Conservation (phyloP, 1,284 basidiomycete species). For the Phellinidium pouzarii region DNA sequence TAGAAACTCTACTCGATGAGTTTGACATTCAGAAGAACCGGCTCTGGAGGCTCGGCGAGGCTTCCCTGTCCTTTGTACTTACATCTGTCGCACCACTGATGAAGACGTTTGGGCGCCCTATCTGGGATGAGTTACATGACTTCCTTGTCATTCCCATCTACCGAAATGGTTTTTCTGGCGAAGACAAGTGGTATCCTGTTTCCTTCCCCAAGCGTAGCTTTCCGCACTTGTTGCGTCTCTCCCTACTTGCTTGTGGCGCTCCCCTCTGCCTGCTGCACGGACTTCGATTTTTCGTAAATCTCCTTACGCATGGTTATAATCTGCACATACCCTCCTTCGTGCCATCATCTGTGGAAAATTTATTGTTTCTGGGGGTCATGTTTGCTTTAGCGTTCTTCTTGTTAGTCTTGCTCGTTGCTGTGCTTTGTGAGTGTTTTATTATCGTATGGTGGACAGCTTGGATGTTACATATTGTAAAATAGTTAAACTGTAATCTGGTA, state of each 20-base stretch:
- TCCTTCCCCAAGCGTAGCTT: constrained; percentile 54
- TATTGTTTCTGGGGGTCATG: constrained; percentile 13
- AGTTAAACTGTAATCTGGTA: not conserved
- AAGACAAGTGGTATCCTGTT: constrained; percentile 59
- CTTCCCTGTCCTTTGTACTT: constrained; percentile 62
- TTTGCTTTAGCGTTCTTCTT: constrained; percentile 10
- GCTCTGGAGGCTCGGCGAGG: constrained; percentile 45
- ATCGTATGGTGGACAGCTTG: constrained; percentile 18
- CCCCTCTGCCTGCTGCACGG: constrained; percentile 49
- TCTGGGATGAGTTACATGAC: constrained; percentile 68
- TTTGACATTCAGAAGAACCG: constrained; percentile 14
- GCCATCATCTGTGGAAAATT: constrained; percentile 12
- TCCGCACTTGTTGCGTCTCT: constrained; percentile 59
- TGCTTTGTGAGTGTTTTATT: constrained; percentile 17
- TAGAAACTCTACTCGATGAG: constrained; percentile 16
- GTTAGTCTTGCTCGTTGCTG: constrained; percentile 11
- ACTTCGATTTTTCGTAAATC: constrained; percentile 43
- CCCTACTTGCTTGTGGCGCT: constrained; percentile 38
- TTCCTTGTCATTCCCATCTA: constrained; percentile 75
- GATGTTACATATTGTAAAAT: constrained; percentile 19
- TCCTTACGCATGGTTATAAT: constrained; percentile 23
- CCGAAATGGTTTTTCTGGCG: constrained; percentile 74
- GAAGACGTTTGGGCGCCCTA: constrained; percentile 69
- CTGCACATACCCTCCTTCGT: constrained; percentile 15
- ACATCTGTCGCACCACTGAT: constrained; percentile 71